A percentile compares a stretch with the other conserved stretches of the same genome.
Conservation (phyloP, 441 rosid genomes). For the Mallotus japonicus region DNA sequence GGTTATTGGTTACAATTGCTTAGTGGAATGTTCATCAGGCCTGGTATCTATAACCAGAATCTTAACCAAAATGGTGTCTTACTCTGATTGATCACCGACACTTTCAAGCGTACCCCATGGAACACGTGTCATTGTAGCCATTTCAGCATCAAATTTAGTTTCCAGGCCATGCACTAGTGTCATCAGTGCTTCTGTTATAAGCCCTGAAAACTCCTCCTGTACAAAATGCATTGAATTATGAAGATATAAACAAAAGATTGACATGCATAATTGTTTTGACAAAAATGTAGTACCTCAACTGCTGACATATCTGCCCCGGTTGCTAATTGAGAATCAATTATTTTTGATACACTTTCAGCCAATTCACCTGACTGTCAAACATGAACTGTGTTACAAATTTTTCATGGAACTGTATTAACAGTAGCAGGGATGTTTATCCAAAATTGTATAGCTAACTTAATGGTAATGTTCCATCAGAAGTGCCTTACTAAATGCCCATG, state of each 20-base stretch:
- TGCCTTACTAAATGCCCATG: not conserved
- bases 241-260: constrained; percentile 28
- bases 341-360: constrained; percentile 94
- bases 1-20: constrained; percentile 22
- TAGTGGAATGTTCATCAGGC: constrained; percentile 11
- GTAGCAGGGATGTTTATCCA: constrained; percentile 6
- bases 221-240: constrained; percentile 25
- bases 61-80: constrained; percentile 29
- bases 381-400: constrained; percentile 23
- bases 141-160: constrained; percentile 94
- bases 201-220: constrained; percentile 97
- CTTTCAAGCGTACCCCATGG: constrained; percentile 98
- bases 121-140: constrained; percentile 97
- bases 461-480: not conserved
- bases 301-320: constrained; percentile 85
- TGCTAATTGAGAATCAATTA: constrained; percentile 82
- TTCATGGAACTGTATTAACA: not conserved
- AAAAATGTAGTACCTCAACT: constrained; percentile 60
- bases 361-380: constrained; percentile 82
- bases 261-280: constrained; percentile 11
- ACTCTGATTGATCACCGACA: constrained; percentile 99
- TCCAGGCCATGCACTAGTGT: constrained; percentile 94
- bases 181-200: constrained; percentile 83
- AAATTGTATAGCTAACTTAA: not conserved
- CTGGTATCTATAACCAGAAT: constrained; percentile 14